Evolutionary conservation across 1,284 basidiomycete genomes (phyloP), one percentile per base, ranked within the genome.

Genomic region (Heterobasidion parviporum): DNA sequence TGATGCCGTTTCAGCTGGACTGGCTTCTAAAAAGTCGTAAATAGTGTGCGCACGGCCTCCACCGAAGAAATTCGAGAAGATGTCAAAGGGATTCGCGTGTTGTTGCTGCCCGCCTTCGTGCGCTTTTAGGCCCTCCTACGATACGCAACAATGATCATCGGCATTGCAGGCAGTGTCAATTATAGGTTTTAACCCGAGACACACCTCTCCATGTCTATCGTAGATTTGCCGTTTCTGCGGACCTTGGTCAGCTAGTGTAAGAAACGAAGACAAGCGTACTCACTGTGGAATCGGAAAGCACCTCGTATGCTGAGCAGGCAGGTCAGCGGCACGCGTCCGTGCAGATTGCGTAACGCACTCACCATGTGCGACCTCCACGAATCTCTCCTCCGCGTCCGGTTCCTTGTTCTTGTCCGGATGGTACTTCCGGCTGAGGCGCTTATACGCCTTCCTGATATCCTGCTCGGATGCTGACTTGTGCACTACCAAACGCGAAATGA

Each of bases 351-450:
- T 5, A 14, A 44, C 15, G 16, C 10, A 65, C 81, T 59, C 64
- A 93, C 92, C 92, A 66, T 88, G 83, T 26, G 93, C 87, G 65
- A 96, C 85, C 62, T 95, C 86, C 15, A 96, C 89, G 66, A 97
- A 97, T 68, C 80, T 88, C 61, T 84, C 83, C 67, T 93, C 88
- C 20, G 93, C 88, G 12, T 77, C 84, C 58, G 85, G 79, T 12
- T 91, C 89, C 62, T 87, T 88, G 71, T 95, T 97, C 76, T 95
- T 95, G 74, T 98, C 94, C 0, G 94, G 94, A 67, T 97, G 94
- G 61, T 83, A 92, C 72, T 87, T 92, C 64, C 86, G 88, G 71
- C 92, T 94, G 50, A 96, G 75, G 67, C 85, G 87, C 72, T 94
- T 89, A 75, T 97, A 98, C 1, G 93, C 92, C 63, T 89, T 86